A percentile compares a stretch with the other conserved stretches of the same genome.
These are phyloP conservation scores for Periglandula ipomoeae DNA, from an alignment of 2,329 filamentous ascomycete genomes.

Conservation along the genomic window DNA sequence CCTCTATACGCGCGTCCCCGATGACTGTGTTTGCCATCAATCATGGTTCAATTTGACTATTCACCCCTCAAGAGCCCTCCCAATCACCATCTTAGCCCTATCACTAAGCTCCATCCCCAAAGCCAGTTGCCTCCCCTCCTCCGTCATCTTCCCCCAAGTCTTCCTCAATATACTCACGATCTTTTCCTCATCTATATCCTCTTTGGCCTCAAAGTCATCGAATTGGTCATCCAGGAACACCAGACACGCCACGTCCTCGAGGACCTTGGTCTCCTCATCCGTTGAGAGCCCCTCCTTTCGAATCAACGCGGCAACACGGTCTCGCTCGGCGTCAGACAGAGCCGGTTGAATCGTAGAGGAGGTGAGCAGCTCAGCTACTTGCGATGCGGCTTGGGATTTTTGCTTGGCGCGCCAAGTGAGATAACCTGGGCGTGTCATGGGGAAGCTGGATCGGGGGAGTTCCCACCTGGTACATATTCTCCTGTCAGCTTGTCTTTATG, in stretches of 20 bases:
- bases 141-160: slow-evolving; percentile 70
- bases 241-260: slow-evolving; percentile 81
- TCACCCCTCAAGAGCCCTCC: slow-evolving; percentile 44
- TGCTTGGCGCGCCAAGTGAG: slow-evolving; percentile 69
- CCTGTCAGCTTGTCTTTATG: neutral
- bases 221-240: slow-evolving; percentile 86
- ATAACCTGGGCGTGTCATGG: slow-evolving; percentile 67
- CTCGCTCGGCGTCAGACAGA: slow-evolving; percentile 40
- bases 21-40: no score
- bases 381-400: slow-evolving; percentile 52
- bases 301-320: slow-evolving; percentile 60
- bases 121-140: slow-evolving; percentile 53
- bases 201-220: slow-evolving; percentile 63
- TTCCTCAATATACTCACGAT: slow-evolving; percentile 61
- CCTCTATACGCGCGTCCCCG: no score
- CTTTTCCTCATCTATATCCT: slow-evolving; percentile 65
- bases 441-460: slow-evolving; percentile 63
- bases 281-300: slow-evolving; percentile 64
- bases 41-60: no score
- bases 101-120: slow-evolving; percentile 56
- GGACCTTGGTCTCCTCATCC: slow-evolving; percentile 55
- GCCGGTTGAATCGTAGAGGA: slow-evolving; percentile 26
- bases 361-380: slow-evolving; percentile 45
- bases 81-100: slow-evolving; percentile 50
- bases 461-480: slow-evolving; percentile 70